Evolutionary conservation across 345 rosid genomes (phyloP).

Genomic region (Gossypium australe): DNA sequence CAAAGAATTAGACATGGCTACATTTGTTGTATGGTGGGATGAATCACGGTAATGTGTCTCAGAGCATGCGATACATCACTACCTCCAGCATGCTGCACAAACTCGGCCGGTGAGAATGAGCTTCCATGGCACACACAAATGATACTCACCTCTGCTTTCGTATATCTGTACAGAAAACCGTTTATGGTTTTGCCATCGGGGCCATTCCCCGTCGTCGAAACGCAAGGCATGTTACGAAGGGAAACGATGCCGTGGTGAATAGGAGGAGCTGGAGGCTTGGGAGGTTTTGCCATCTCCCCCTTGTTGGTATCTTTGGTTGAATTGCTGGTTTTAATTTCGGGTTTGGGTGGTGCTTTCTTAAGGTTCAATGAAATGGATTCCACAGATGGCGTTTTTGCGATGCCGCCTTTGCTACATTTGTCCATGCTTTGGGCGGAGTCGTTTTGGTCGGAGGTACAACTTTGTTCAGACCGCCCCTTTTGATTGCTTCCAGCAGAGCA

Average conservation of each 20-base stretch:
- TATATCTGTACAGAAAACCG: slow-evolving; percentile 49
- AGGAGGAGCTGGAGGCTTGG: slow-evolving; percentile 28
- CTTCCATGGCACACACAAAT: slow-evolving; percentile 69
- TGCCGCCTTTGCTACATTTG: not conserved
- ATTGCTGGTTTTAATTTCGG: not conserved
- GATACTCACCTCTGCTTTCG: slow-evolving; percentile 51
- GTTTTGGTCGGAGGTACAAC: slow-evolving; percentile 14
- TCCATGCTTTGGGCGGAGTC: slow-evolving; percentile 3
- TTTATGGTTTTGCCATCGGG: slow-evolving; percentile 61
- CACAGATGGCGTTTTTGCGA: slow-evolving; percentile 5
- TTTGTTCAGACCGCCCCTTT: slow-evolving; percentile 15
- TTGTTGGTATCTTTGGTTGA: not conserved
- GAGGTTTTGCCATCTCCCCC: slow-evolving; percentile 30
- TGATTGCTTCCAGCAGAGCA: not conserved
- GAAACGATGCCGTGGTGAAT: slow-evolving; percentile 1
- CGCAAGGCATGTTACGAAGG: slow-evolving; percentile 49
- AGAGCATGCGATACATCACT: slow-evolving; percentile 42
- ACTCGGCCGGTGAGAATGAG: slow-evolving; percentile 65
- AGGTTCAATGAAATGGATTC: not conserved
- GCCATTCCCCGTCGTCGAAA: slow-evolving; percentile 60
- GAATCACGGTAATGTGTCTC: slow-evolving; percentile 49
- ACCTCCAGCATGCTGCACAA: slow-evolving; percentile 72
- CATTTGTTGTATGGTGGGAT: slow-evolving; percentile 17
- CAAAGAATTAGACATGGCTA: not conserved
- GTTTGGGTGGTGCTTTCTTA: not conserved